Percentiles rank a stretch among this genome's conserved stretches.
phyloP scores from a whole-genome alignment of 805 yeast species.

The Pichia scutulata region DNA sequence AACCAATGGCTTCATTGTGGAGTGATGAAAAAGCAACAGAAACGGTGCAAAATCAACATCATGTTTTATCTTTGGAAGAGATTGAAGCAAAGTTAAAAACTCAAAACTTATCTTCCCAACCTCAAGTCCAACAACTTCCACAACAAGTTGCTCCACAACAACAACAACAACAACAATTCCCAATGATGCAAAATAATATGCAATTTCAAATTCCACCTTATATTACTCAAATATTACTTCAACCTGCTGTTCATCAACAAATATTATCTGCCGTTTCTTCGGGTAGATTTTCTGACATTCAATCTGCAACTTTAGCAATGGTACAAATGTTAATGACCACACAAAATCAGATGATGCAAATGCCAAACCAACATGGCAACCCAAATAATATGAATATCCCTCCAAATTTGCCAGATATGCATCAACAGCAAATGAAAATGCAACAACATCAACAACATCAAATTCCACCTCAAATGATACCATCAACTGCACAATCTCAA shows the following conservation, averaged over 20 bases:
- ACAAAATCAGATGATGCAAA: conserved; percentile 17
- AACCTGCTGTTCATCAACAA: conserved; percentile 24
- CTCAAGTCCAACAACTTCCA: conserved; percentile 23
- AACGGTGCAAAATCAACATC: conserved; percentile 24
- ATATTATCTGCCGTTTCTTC: conserved; percentile 27
- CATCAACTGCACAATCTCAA: conserved; percentile 6
- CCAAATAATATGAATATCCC: conserved; percentile 5
- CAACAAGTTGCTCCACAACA: conserved; percentile 17
- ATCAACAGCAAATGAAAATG: conserved; percentile 16
- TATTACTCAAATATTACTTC: conserved; percentile 14
- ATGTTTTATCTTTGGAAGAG: conserved; percentile 69
- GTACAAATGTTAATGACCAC: conserved; percentile 24
- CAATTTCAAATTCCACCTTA: conserved; percentile 22
- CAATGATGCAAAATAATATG: conserved; percentile 14
- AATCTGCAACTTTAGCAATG: conserved; percentile 27
- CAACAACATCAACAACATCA: conserved; percentile 15
- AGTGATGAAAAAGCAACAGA: conserved; percentile 27
- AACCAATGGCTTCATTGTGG: conserved; percentile 73
- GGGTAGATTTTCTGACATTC: conserved; percentile 27
- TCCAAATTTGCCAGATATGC: conserved; percentile 13
- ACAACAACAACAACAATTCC: conserved; percentile 15
- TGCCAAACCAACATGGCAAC: conserved; percentile 4
- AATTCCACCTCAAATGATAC: conserved; percentile 14
- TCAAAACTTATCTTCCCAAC: conserved; percentile 25
- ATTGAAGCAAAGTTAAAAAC: conserved; percentile 70